Evolutionary conservation across 108 stramenopile species (phyloP).

Genomic region (Chaetoceros tenuissimus): DNA sequence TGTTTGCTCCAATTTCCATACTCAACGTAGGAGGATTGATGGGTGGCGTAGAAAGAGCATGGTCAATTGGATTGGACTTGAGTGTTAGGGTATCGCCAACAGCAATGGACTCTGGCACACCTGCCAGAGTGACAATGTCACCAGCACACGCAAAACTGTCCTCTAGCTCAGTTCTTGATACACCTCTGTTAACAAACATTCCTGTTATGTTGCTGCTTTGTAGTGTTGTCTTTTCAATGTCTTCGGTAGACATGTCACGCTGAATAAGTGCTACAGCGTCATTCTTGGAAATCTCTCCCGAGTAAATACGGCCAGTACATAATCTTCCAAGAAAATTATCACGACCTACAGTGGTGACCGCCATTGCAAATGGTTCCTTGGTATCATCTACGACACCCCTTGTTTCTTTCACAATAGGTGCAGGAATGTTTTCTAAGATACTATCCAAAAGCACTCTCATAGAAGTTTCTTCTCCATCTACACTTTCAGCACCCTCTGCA

Average conservation of each 20-base stretch:
- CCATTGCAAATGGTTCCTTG: constrained; percentile 40
- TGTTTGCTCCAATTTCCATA: constrained; percentile 96
- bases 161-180: constrained; percentile 59
- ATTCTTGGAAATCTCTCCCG: constrained; percentile 36
- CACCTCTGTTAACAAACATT: constrained; percentile 71
- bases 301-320: constrained; percentile 71
- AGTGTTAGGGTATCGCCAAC: constrained; percentile 91
- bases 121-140: constrained; percentile 92
- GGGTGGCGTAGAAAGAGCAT: constrained; percentile 73
- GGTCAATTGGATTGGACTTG: constrained; percentile 31
- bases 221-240: constrained; percentile 1
- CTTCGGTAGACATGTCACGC: constrained; percentile 6
- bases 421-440: constrained; percentile 65
- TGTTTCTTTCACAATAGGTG: constrained; percentile 53
- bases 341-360: constrained; percentile 80
- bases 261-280: constrained; percentile 46
- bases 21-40: constrained; percentile 91
- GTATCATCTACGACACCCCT: constrained; percentile 2
- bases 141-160: constrained; percentile 79
- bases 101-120: constrained; percentile 74
- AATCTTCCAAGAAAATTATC: constrained; percentile 80
- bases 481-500: constrained; percentile 9
- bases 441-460: constrained; percentile 84
- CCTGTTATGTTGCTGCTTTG: constrained; percentile 36
- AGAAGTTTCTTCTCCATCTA: constrained; percentile 13